Evolutionary conservation across 331 rosid species (phyloP), one percentile per base, ranked within the genome.

Genomic region (Quercus tomentella): DNA sequence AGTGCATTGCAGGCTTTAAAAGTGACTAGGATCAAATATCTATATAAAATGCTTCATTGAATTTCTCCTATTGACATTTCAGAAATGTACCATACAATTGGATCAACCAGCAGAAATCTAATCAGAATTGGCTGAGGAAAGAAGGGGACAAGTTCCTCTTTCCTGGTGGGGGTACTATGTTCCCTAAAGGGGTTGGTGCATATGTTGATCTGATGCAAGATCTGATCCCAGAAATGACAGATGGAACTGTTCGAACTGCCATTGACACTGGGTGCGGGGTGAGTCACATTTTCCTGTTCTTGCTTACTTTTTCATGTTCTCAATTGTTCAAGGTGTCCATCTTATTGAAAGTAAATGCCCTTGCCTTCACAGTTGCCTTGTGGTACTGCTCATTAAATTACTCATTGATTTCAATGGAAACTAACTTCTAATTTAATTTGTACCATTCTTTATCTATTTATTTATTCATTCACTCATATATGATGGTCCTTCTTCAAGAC

Each of bases 151-250:
- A 93, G 81, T 96, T 96, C 82, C 83, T 77, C 17, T 96, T 96
- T 84, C 99, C 99, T 20, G 99, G 99, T 78, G 99, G 99, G 6
- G 99, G 99, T 73, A 96, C 99, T 25, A 96, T 96, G 99, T 96
- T 96, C 60, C 97, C 99, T 30, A 89, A 82, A 69, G 99, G 99
- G 56, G 99, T 96, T 61, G 90, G 98, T 67, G 94, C 89, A 22
- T 96, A 96, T 62, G 98, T 90, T 56, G 98, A 93, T 86, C 72
- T 80, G 49, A 96, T 96, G 99, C 94, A 90, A 87, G 91, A 86
- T 84, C 93, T 96, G 73, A 90, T 96, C 86, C 99, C 99, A 23
- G 99, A 82, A 86, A 90, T 96, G 88, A 96, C 88, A 85, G 98
- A 93, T 74, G 99, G 99, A 45, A 89, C 97, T 18, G 84, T 96